Base-by-base conservation (phyloP, 176 grass and related monocot species). In the Leersia perrieri region DNA sequence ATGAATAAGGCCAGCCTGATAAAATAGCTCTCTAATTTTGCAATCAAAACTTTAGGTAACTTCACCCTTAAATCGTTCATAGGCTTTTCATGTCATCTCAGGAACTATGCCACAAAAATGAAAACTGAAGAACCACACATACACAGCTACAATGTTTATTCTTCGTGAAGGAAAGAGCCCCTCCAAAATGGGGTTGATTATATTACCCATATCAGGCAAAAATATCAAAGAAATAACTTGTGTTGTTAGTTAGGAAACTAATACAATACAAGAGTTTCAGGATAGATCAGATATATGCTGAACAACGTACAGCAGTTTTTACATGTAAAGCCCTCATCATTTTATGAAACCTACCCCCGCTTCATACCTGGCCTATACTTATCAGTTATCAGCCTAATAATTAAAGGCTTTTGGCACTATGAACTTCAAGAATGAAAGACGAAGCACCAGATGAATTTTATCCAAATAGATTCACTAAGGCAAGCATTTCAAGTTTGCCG, bases 221-320 rank as follows among this genome's bases (percentile, higher is more conserved):
- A 86, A 63, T 51, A 86, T 78, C 70, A 33, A 82, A 62, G n/a
- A 45, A 68, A 73, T 83, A 74, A 78, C 28, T 83, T 70, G 63
- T 75, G 62, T 60, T 82, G 68, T 90, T 82, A 82, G 81, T 84
- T 45, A 84, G 60, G 47, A 63, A 85, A 42, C 82, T 67, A 85
- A 70, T 76, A 80, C 77, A 84, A 76, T 73, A 87, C 89, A 91
- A 31, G 22, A 77, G 47, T 86, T 80, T 49, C 67, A 81, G 31
- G 63, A 87, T 72, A 88, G 86, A 81, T 79, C 86, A 85, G 69
- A 82, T 57, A 78, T 57, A 77, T 23, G 72, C 76, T 83, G 62
- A 86, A 83, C 83, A 89, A 60, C 40, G 58, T 57, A 33, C 82
- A 70, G 66, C 62, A 73, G 77, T 78, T 84, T 72, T 80, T 80